These are phyloP conservation scores for Fusarium heterosporum DNA, from an alignment of 2,329 filamentous ascomycete species.

Conservation along the genomic window DNA sequence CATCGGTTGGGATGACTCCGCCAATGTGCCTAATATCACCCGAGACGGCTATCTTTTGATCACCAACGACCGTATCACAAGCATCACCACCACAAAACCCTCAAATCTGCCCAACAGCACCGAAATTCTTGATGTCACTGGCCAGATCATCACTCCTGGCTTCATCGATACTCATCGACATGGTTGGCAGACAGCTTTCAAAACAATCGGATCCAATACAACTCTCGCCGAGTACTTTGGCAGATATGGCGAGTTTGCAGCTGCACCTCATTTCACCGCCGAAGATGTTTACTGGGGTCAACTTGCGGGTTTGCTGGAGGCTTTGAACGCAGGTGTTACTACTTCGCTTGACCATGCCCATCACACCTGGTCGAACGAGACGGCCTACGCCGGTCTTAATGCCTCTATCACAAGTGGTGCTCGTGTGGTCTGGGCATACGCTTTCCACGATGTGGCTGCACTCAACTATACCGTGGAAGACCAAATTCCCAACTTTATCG, in stretches of 20 bases:
- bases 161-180: conserved; percentile 69
- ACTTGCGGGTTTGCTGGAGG: conserved; percentile 61
- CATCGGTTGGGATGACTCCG: conserved; percentile 26
- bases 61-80: conserved; percentile 11
- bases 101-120: conserved; percentile 33
- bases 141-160: conserved; percentile 65
- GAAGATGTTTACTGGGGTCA: conserved; percentile 62
- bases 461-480: conserved; percentile 50
- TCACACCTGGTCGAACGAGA: conserved; percentile 58
- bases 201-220: conserved; percentile 64
- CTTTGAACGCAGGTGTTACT: conserved; percentile 65
- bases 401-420: conserved; percentile 62
- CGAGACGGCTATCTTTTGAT: conserved; percentile 16
- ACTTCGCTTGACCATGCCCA: conserved; percentile 65
- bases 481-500: conserved; percentile 55
- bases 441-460: conserved; percentile 53
- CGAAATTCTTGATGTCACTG: conserved; percentile 60
- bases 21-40: neutral
- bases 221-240: conserved; percentile 61
- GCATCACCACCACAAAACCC: conserved; percentile 2
- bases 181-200: conserved; percentile 67
- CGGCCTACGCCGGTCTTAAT: conserved; percentile 58
- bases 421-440: conserved; percentile 60
- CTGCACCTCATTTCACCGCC: conserved; percentile 50
- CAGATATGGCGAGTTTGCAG: conserved; percentile 53